Evolutionary conservation across 805 yeast species (phyloP).

Genomic region (Lachancea thermotolerans): DNA sequence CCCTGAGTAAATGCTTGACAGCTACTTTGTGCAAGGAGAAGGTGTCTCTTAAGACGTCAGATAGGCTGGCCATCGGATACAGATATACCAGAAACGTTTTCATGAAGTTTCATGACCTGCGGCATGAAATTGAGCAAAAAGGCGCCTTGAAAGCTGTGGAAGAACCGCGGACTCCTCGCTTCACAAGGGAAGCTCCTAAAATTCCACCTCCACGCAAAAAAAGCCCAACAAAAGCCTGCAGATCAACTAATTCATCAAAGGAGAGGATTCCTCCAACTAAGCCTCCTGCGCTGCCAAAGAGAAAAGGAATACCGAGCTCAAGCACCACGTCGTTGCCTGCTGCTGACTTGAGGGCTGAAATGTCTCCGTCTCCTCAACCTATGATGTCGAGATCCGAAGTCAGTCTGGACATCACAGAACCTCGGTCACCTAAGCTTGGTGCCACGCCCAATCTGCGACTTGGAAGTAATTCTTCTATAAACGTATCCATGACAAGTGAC

Average conservation of each 20-base stretch:
- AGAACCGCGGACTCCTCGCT: not conserved
- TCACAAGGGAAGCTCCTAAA: slow-evolving; percentile 12
- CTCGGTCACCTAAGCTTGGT: not conserved
- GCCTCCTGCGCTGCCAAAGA: not conserved
- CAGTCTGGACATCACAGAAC: no score
- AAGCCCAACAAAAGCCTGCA: slow-evolving; percentile 16
- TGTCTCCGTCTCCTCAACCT: not conserved
- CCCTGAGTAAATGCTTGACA: slow-evolving; percentile 40
- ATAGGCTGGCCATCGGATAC: slow-evolving; percentile 43
- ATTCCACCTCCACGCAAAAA: slow-evolving; percentile 25
- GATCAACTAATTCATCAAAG: not conserved
- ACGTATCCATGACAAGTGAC: not conserved
- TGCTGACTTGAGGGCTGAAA: no score
- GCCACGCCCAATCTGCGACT: not conserved
- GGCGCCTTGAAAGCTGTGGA: not conserved
- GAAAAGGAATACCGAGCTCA: not conserved
- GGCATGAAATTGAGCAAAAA: not conserved
- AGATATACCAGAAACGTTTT: slow-evolving; percentile 49
- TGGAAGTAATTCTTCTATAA: slow-evolving; percentile 1
- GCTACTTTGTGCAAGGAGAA: slow-evolving; percentile 52
- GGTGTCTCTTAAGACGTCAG: slow-evolving; percentile 37
- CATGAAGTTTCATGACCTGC: slow-evolving; percentile 38
- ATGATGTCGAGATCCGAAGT: not conserved
- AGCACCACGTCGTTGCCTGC: no score
- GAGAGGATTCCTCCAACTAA: not conserved